phyloP scores from a whole-genome alignment of 805 yeast species.

The Candida xyloterini region DNA sequence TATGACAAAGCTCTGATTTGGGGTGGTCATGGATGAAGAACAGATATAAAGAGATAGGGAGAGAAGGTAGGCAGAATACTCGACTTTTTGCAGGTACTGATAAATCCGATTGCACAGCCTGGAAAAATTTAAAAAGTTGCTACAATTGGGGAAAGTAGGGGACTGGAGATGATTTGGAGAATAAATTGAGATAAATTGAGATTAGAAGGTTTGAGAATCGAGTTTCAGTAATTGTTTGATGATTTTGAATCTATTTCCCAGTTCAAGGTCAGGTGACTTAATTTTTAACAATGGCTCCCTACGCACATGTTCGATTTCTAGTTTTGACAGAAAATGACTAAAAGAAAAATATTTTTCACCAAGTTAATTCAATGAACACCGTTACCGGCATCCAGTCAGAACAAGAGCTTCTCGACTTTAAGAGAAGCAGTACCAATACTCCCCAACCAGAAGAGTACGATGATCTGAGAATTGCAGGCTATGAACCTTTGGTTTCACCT shows the following conservation, averaged over 20 bases:
- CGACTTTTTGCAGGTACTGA: neutral
- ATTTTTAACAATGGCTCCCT: no score
- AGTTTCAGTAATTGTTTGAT: neutral
- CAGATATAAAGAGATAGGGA: neutral
- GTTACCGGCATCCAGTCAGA: neutral
- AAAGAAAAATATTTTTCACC: slow-evolving; percentile 2
- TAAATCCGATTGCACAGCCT: slow-evolving; percentile 3
- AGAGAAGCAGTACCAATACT: slow-evolving; percentile 28
- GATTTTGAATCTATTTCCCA: neutral
- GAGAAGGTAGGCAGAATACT: slow-evolving; percentile 1
- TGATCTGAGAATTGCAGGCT: slow-evolving; percentile 77
- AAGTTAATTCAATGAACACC: slow-evolving; percentile 4
- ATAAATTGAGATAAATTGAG: no score
- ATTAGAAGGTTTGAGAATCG: no score
- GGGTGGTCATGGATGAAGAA: slow-evolving; percentile 1
- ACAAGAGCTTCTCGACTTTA: slow-evolving; percentile 8
- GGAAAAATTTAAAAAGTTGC: neutral
- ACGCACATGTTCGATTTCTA: neutral
- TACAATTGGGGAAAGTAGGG: neutral
- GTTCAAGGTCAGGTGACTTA: no score
- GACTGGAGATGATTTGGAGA: neutral
- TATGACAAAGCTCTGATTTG: slow-evolving; percentile 1
- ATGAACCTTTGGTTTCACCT: slow-evolving; percentile 93
- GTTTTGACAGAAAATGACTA: slow-evolving; percentile 2
- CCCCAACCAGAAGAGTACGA: slow-evolving; percentile 67